Conservation (phyloP, 2,329 filamentous ascomycete species). For the Colletotrichum sidae region DNA sequence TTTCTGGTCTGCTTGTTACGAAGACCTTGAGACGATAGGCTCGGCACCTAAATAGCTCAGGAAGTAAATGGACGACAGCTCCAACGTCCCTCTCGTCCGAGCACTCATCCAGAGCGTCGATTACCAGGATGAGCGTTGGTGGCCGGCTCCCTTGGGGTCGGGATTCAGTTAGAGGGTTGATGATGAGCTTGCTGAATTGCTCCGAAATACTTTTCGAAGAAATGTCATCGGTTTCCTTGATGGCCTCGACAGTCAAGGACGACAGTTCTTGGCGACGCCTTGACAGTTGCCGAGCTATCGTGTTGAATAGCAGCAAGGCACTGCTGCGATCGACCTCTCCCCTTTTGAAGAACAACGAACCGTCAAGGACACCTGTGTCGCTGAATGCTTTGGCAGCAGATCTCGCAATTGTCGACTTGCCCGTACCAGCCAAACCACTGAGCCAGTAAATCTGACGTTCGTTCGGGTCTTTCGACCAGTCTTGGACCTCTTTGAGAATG, state of each 20-base stretch:
- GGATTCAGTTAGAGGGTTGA: not conserved
- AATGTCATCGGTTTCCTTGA: not conserved
- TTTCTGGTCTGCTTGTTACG: conserved; percentile 47
- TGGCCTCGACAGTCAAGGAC: conserved; percentile 39
- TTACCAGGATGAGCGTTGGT: not conserved
- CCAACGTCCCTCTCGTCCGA: not conserved
- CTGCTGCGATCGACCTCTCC: conserved; percentile 49
- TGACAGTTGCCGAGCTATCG: conserved; percentile 51
- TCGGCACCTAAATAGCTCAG: not conserved
- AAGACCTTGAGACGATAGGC: not conserved
- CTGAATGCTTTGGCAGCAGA: conserved; percentile 6
- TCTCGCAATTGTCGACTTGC: conserved; percentile 40
- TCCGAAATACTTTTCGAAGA: not conserved
- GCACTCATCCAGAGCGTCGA: conserved; percentile 7
- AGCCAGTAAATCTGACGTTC: conserved; percentile 14
- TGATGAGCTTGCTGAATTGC: not conserved
- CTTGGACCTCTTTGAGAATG: not conserved
- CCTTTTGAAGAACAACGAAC: conserved; percentile 58
- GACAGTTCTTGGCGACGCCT: conserved; percentile 23
- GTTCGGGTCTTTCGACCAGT: not conserved
- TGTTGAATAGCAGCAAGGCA: conserved; percentile 51
- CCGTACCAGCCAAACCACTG: conserved; percentile 35
- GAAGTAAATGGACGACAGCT: not conserved
- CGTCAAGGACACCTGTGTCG: conserved; percentile 38
- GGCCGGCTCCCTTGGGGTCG: not conserved